These are phyloP conservation scores for Coemansia sp. DNA, from an alignment of 192 early-diverging fungal species.

Conservation along the genomic window DNA sequence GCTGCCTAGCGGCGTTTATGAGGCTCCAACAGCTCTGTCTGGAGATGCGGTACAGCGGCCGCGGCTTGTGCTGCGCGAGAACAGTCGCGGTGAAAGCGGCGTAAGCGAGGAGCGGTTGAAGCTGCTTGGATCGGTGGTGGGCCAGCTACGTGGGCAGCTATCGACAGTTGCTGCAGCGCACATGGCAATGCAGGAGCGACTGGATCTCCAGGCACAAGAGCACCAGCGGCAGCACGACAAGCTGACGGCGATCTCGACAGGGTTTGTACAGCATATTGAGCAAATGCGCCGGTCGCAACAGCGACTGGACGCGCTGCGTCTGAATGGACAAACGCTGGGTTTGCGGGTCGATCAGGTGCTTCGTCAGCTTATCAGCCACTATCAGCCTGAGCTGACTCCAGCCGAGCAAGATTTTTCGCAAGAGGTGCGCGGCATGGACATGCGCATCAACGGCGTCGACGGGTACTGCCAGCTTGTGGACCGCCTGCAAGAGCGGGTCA, in stretches of 20 bases:
- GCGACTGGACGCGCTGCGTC: slow-evolving; percentile 46
- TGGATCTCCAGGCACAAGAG: slow-evolving; percentile 48
- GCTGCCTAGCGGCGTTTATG: slow-evolving; percentile 28
- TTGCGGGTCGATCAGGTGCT: slow-evolving; percentile 61
- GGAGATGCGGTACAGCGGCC: slow-evolving; percentile 24
- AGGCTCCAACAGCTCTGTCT: slow-evolving; percentile 10
- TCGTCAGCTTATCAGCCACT: slow-evolving; percentile 60
- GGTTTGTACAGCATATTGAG: slow-evolving; percentile 44
- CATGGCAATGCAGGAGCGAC: slow-evolving; percentile 37
- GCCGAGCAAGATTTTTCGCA: slow-evolving; percentile 52
- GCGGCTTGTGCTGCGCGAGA: slow-evolving; percentile 39
- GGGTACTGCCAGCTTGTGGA: slow-evolving; percentile 25
- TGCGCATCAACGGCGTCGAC: slow-evolving; percentile 24
- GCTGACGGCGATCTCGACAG: slow-evolving; percentile 37
- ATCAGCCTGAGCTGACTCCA: slow-evolving; percentile 61
- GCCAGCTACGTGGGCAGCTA: slow-evolving; percentile 52
- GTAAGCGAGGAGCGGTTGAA: slow-evolving; percentile 37
- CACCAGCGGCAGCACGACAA: slow-evolving; percentile 51
- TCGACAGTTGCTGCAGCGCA: slow-evolving; percentile 40
- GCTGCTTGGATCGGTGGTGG: slow-evolving; percentile 43
- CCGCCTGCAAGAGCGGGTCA: slow-evolving; percentile 28
- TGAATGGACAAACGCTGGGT: slow-evolving; percentile 41
- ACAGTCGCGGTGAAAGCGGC: slow-evolving; percentile 19
- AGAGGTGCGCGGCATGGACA: slow-evolving; percentile 31
- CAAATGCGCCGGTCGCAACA: slow-evolving; percentile 41